phyloP scores from a whole-genome alignment of 202 grass and related monocot genomes.

The Dendrocalamus latiflorus region DNA sequence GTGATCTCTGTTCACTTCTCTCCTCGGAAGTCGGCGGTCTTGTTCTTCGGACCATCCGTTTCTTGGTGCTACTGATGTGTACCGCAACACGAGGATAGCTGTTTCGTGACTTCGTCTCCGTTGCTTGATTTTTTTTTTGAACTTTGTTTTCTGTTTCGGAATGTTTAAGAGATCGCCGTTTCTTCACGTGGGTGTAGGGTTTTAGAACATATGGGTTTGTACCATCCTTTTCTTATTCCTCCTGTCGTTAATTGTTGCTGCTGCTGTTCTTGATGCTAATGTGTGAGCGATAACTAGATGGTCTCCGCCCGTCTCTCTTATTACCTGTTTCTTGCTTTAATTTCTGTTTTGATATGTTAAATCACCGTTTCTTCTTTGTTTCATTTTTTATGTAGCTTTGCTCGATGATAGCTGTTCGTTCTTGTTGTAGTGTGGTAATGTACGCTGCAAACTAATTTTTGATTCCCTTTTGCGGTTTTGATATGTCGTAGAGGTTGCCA shows the following conservation, averaged over 20 bases:
- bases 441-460: background rate
- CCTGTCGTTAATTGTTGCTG: background rate
- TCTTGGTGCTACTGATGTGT: background rate
- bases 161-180: background rate
- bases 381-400: background rate
- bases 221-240: background rate
- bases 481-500: background rate
- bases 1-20: background rate
- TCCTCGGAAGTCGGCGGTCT: background rate
- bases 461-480: background rate
- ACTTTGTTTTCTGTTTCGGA: background rate
- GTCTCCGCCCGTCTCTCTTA: background rate
- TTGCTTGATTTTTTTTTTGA: background rate
- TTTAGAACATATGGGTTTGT: constrained; percentile 6
- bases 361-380: background rate
- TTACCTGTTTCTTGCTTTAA: background rate
- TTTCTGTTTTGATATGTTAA: background rate
- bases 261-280: background rate
- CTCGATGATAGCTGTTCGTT: background rate
- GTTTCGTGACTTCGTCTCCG: background rate
- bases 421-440: background rate
- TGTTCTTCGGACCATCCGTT: background rate
- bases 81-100: background rate
- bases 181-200: background rate
- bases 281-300: background rate